A percentile compares a stretch with the other conserved stretches of the same genome.
These are phyloP conservation scores for Didymellaceae sp. DNA, from an alignment of 2,329 filamentous ascomycete species.

Conservation along the genomic window DNA sequence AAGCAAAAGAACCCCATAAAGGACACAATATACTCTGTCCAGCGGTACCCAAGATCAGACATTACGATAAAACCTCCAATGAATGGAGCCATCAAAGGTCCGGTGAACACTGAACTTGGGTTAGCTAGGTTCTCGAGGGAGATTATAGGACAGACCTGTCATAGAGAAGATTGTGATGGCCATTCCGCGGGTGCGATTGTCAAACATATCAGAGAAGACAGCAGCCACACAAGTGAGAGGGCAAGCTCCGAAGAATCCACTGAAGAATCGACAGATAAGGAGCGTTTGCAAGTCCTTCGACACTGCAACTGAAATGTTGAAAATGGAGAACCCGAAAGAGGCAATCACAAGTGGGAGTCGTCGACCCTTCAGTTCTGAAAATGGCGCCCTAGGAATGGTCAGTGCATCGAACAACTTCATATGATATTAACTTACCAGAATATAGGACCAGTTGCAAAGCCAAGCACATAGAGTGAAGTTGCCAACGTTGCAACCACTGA, in stretches of 20 bases:
- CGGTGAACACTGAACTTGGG: constrained; percentile 60
- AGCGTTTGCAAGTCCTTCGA: constrained; percentile 62
- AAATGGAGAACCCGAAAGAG: constrained; percentile 60
- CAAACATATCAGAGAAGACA: constrained; percentile 64
- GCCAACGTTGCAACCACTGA: constrained; percentile 58
- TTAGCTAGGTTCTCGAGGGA: too few species aligned
- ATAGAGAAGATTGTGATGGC: constrained; percentile 56
- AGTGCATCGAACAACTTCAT: constrained; percentile 43
- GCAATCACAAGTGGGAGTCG: constrained; percentile 56
- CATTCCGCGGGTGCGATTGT: constrained; percentile 51
- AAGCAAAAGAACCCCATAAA: constrained; percentile 63
- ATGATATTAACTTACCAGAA: background rate
- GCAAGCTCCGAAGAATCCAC: constrained; percentile 61
- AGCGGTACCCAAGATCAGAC: constrained; percentile 60
- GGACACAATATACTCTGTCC: constrained; percentile 62
- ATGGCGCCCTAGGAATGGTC: constrained; percentile 56
- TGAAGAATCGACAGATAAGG: constrained; percentile 60
- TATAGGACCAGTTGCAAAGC: constrained; percentile 25
- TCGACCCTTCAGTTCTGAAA: constrained; percentile 59
- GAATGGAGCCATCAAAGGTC: constrained; percentile 60
- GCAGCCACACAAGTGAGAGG: constrained; percentile 60
- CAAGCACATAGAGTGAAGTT: constrained; percentile 58
- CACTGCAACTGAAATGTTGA: constrained; percentile 57
- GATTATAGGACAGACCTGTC: background rate
- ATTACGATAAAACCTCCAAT: constrained; percentile 63